Evolutionary conservation across 495 filamentous ascomycete genomes (phyloP), one percentile per base, ranked within the genome.

Genomic region (Hypoxylon rickii): DNA sequence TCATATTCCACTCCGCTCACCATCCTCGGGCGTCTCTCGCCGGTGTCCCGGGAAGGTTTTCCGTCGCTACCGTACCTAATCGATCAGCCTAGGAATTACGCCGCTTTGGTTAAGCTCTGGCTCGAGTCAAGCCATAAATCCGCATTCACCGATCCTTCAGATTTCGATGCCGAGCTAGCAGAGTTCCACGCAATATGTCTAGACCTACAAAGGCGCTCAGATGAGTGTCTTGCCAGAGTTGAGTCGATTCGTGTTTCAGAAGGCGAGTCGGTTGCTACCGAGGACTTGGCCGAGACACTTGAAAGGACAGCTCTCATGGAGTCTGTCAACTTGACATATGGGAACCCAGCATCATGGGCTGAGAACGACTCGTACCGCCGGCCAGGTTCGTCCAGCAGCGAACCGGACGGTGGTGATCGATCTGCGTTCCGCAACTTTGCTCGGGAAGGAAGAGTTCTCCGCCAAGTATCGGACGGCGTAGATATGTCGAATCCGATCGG

Each of bases 11-110:
- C 94, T 1, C 94, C 94, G 7, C 84, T 95, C 36, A 90, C 92
- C 12, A 97, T 99, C 58, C 82, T 96, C 17, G 85, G 86, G 21
- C 85, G 95, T 1, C 71, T 97, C 34, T 89, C 92, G 1, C 84
- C 82, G 7, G 86, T 88, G 7, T 91, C 89, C 16, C 83, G 89
- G 38, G 95, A 99, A 74, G 94, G 94, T 0, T 97, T 97, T 58
- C 95, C 93, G 6, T 92, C 88, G 24, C 82, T 99, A 19, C 94
- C 94, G 0, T 97, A 96, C 67, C 81, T 99, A 10, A 89, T 99
- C 63, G 94, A 99, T 60, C 87, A 93, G 51, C 84, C 91, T 3
- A 84, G 90, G 44, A 90, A 88, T 68, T 97, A 89, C 64, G 92
- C 94, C 7, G 86, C 85, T n/a, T 73, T 99, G 13, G 87, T 96